Percentiles rank a stretch among this genome's conserved stretches.
phyloP scores from a whole-genome alignment of 352 stramenopile genomes.

The Phytophthora lateralis region DNA sequence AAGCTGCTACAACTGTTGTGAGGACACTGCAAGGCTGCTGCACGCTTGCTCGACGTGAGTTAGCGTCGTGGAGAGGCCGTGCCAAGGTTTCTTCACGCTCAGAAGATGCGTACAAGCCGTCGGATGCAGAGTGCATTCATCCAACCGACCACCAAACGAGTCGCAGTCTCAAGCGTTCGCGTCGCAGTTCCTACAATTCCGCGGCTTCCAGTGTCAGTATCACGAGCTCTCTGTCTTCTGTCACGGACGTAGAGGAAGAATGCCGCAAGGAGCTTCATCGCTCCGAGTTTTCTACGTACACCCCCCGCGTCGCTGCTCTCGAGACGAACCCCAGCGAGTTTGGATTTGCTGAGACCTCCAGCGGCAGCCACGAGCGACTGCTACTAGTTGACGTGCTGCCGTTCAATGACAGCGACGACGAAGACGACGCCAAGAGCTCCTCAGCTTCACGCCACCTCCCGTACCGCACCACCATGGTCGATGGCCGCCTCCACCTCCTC shows the following conservation, averaged over 20 bases:
- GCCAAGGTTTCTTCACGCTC: slow-evolving; percentile 5
- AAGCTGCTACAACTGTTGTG: slow-evolving; percentile 9
- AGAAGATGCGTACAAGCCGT: neutral
- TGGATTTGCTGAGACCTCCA: slow-evolving; percentile 16
- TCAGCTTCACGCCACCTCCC: slow-evolving; percentile 15
- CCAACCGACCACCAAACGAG: neutral
- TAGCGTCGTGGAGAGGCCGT: slow-evolving; percentile 12
- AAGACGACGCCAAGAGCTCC: neutral
- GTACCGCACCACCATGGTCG: slow-evolving; percentile 17
- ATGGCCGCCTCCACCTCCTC: slow-evolving; percentile 7
- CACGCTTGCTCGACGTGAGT: slow-evolving; percentile 19
- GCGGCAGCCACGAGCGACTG: slow-evolving; percentile 16
- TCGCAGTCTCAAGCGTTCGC: neutral
- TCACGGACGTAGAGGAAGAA: slow-evolving; percentile 24
- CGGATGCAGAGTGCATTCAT: neutral
- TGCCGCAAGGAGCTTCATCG: slow-evolving; percentile 6
- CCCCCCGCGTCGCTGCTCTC: neutral
- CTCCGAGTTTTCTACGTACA: slow-evolving; percentile 9
- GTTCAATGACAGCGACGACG: slow-evolving; percentile 22
- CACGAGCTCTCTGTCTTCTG: slow-evolving; percentile 22
- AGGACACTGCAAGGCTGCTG: slow-evolving; percentile 24
- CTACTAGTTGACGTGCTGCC: slow-evolving; percentile 12
- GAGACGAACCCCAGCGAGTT: slow-evolving; percentile 6
- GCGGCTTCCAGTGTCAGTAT: slow-evolving; percentile 10
- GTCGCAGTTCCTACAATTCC: neutral